Base-by-base conservation (phyloP, 139 green algal species). In the Gonium pectorale region DNA sequence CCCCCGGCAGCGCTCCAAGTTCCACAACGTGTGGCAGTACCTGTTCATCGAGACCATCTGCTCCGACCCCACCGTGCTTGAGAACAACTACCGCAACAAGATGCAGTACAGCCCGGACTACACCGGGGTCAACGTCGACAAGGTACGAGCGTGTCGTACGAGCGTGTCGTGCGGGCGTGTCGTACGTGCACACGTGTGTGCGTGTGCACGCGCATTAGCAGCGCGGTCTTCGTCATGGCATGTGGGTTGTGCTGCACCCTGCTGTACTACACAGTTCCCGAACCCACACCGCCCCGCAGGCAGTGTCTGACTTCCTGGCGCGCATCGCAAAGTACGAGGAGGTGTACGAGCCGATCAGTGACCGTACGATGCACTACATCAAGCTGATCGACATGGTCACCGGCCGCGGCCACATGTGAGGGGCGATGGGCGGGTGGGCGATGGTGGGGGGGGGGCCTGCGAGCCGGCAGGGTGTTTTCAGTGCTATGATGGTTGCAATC, bases 21-120 rank as follows among this genome's bases (percentile, higher is more conserved):
- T 82, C 75, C 75, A 71, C n/a, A 59, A 59, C 6, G 33, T 59
- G 38, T 71, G 41, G 41, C 75, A 95, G 85, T 97, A 97, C 86
- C 87, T 99, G 67, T 98, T 99, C 89, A 95, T 99, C 68, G 97
- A 99, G 92, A 97, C 85, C 79, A 97, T 99, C 77, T 99, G 96
- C 92, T 96, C 94, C 75, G 96, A 99, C 81, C 44, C 79, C 3
- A 85, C 91, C 21, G 92, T 98, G 21, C 90, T 99, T 80, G 90
- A 97, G 67, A 85, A 95, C 62, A 99, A 99, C 87, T 96, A 97
- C 88, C 85, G 90, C 35, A 93, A 98, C 91, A 99, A 99, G 89
- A 90, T 93, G 87, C 75, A 69, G 43, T 96, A 94, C 89, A 94
- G 80, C 44, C 95, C 97, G 3, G 97, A 99, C 89, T 99, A 99